Percentiles rank a stretch among this genome's conserved stretches.
These are phyloP conservation scores for Fusarium newnesense DNA, from an alignment of 2,329 filamentous ascomycete genomes.

Conservation along the genomic window DNA sequence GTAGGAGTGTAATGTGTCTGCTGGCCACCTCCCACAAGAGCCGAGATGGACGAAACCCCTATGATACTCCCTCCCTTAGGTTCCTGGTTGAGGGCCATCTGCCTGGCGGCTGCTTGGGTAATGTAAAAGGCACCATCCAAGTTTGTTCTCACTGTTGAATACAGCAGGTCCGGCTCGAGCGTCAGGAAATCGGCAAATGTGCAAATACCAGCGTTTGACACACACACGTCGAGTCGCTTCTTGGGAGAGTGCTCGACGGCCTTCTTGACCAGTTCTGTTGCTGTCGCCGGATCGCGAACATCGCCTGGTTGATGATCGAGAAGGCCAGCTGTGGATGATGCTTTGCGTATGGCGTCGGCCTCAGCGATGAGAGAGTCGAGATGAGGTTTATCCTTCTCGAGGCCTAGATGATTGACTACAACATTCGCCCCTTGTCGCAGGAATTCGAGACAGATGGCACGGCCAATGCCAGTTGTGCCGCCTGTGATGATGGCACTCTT, in stretches of 20 bases:
- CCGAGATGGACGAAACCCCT: constrained; percentile 77
- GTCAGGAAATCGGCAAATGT: constrained; percentile 88
- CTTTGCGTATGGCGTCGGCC: constrained; percentile 57
- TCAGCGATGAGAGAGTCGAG: constrained; percentile 64
- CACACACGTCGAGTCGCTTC: constrained; percentile 77
- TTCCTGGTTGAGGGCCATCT: constrained; percentile 74
- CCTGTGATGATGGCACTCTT: constrained; percentile 90
- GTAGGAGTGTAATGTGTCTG: constrained; percentile 92
- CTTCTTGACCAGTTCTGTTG: constrained; percentile 71
- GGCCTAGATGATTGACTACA: constrained; percentile 81
- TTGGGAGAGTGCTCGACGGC: constrained; percentile 65
- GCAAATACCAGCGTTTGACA: constrained; percentile 90
- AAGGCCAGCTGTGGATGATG: constrained; percentile 58
- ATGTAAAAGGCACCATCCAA: constrained; percentile 90
- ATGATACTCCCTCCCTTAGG: constrained; percentile 83
- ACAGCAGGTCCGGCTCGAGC: constrained; percentile 75
- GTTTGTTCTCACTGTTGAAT: constrained; percentile 80
- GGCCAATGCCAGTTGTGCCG: constrained; percentile 86
- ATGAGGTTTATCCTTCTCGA: constrained; percentile 61
- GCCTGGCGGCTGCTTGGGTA: constrained; percentile 83
- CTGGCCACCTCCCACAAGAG: constrained; percentile 79
- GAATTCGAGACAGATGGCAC: constrained; percentile 84
- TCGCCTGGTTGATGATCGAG: constrained; percentile 80
- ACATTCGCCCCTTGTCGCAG: constrained; percentile 81
- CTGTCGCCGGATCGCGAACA: constrained; percentile 79